Conservation (phyloP, 1,284 basidiomycete genomes). For the Moesziomyces sp. region DNA sequence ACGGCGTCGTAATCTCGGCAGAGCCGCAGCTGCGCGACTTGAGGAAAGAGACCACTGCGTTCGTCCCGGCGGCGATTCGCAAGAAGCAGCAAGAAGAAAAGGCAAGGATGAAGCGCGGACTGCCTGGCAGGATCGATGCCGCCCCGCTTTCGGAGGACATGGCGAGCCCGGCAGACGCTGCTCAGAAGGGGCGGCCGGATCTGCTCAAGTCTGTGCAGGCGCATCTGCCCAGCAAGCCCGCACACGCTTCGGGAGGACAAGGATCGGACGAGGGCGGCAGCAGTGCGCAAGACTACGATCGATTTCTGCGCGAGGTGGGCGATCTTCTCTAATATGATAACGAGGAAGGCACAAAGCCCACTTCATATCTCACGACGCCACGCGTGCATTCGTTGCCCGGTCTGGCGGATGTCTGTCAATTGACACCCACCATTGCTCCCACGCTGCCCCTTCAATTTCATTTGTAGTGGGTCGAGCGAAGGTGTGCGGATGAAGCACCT, state of each 20-base stretch:
- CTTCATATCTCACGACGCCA: slow-evolving; percentile 1
- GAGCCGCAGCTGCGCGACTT: slow-evolving; percentile 64
- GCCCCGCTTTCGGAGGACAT: slow-evolving; percentile 41
- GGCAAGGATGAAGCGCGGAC: slow-evolving; percentile 45
- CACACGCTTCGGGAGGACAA: neutral
- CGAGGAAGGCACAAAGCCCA: neutral
- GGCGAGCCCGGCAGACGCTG: slow-evolving; percentile 6
- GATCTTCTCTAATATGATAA: slow-evolving; percentile 30
- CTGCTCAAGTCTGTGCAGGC: slow-evolving; percentile 31
- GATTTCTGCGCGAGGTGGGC: slow-evolving; percentile 41
- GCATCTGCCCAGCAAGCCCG: slow-evolving; percentile 20
- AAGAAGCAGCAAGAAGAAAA: slow-evolving; percentile 54
- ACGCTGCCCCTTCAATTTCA: neutral
- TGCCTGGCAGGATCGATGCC: slow-evolving; percentile 52
- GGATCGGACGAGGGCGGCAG: neutral
- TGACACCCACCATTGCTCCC: neutral
- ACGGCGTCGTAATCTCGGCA: slow-evolving; percentile 51
- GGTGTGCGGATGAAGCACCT: slow-evolving; percentile 1
- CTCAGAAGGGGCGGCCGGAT: slow-evolving; percentile 19
- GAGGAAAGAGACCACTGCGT: slow-evolving; percentile 61
- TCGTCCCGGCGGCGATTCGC: slow-evolving; percentile 61
- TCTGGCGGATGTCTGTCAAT: neutral
- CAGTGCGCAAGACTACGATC: slow-evolving; percentile 34
- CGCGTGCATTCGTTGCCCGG: neutral
- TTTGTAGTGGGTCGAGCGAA: neutral